phyloP scores from a whole-genome alignment of 2,329 filamentous ascomycete genomes.

The Ascochyta koolunga region DNA sequence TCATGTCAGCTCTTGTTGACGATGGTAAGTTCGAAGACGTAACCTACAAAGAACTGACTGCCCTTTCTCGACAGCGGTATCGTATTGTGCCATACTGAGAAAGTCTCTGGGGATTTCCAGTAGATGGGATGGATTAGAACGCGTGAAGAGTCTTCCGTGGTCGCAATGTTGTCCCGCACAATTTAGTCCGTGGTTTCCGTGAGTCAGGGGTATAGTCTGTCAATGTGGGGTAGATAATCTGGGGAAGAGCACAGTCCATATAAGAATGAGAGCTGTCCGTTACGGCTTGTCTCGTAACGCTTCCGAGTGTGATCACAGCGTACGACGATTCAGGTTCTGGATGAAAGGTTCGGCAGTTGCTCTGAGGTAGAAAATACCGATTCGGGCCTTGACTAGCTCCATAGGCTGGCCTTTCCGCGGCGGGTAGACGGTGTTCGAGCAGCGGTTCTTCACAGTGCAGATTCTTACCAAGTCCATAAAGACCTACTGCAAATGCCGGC shows the following conservation, averaged over 20 bases:
- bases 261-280: conserved; percentile 28
- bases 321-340: conserved; percentile 19
- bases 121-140: neutral
- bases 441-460: conserved; percentile 19
- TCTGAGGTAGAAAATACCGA: conserved; percentile 19
- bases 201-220: conserved; percentile 12
- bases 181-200: conserved; percentile 9
- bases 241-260: conserved; percentile 40
- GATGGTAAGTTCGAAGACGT: neutral
- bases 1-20: neutral
- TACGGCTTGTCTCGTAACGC: conserved; percentile 20
- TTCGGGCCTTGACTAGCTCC: conserved; percentile 26
- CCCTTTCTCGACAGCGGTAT: conserved; percentile 5
- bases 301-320: conserved; percentile 15
- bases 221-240: conserved; percentile 33
- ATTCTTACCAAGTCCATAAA: conserved; percentile 37
- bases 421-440: conserved; percentile 12
- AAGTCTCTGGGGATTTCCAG: neutral
- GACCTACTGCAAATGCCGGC: conserved; percentile 18
- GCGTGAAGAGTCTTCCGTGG: conserved; percentile 4
- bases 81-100: neutral
- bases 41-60: conserved; percentile 11
- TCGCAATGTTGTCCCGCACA: conserved; percentile 25
- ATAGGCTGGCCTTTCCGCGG: conserved; percentile 13
- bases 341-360: conserved; percentile 38